Base-by-base conservation (phyloP, 352 stramenopile species). In the Thraustotheca clavata region DNA sequence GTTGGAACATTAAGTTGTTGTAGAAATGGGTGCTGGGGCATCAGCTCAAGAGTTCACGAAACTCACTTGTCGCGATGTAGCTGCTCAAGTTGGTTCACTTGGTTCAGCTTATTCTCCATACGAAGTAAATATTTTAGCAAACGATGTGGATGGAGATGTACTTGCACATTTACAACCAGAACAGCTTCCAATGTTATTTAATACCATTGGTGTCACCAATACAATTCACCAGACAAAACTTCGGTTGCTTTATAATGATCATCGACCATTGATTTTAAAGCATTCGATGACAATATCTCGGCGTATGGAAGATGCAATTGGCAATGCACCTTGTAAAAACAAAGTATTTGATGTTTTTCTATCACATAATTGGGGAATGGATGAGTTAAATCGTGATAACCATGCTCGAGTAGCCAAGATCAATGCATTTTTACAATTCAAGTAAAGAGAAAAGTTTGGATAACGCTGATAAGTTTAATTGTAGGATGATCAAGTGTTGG, bases 211-310 rank as follows among this genome's bases (percentile, higher is more conserved):
- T 20, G 36, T 62, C 12, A 62, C 38, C 38, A 62, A 62, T 27
- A 33, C 55, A 1, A 62, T 62, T 32, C 55, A 62, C 55, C 34
- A 52, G 18, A 24, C 55, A 0, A 62, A 62, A 29, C 20, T 62
- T 6, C 12, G 26, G 7, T 32, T 29, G 7, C 36, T 62, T 3
- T 29, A 49, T 29, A 16, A 22, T 31, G 7, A 32, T 2, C 55
- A 62, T 27, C 34, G 55, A 12, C 33, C 33, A n/a, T 59, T 41
- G 34, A 3, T 62, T 18, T 41, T 62, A 31, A 11, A 12, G 55
- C 34, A 41, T 1, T 41, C 33, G 3, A 29, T 62, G 4, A 62
- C 18, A 5, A n/a, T 24, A 24, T 38, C 55, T 9, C 14, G 38
- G 4, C 7, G 6, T 4, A 22, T 62, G 35, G 34, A 52, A n/a